Percentiles rank a stretch among this genome's conserved stretches.
Evolutionary conservation across 2,329 filamentous ascomycete genomes (phyloP).

Genomic region (Neofusicoccum cordaticola): DNA sequence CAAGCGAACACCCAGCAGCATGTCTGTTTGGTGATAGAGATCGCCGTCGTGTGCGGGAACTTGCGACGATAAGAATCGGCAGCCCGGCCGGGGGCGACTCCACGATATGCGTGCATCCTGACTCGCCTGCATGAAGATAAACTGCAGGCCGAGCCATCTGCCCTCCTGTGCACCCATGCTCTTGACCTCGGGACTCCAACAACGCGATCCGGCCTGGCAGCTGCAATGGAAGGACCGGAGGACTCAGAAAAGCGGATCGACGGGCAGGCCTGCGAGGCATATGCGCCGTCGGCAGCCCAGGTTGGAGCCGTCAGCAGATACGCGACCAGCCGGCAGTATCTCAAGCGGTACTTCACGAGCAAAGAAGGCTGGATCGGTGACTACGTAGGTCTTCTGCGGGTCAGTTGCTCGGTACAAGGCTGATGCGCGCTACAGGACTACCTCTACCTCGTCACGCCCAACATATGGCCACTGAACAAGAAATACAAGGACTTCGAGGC

Average conservation of each 20-base stretch:
- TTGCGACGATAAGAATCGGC: neutral
- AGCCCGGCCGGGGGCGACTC: neutral
- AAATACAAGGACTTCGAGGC: slow-evolving; percentile 29
- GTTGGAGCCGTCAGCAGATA: neutral
- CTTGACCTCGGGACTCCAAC: neutral
- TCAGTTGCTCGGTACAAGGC: neutral
- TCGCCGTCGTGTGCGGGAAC: too few species aligned
- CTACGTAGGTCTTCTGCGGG: slow-evolving; percentile 30
- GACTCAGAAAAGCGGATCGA: neutral
- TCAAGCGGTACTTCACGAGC: neutral
- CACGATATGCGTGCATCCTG: neutral
- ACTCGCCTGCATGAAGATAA: neutral
- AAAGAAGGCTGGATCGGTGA: slow-evolving; percentile 39
- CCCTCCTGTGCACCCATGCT: neutral
- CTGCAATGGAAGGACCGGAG: neutral
- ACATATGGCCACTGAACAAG: slow-evolving; percentile 25
- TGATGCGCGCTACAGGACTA: slow-evolving; percentile 29
- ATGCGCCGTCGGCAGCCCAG: neutral
- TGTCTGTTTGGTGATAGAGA: neutral
- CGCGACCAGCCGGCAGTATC: neutral
- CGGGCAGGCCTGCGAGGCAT: neutral
- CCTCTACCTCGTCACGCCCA: slow-evolving; percentile 28
- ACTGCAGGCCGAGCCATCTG: neutral
- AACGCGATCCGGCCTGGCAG: neutral
- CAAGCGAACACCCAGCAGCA: neutral